Conservation (phyloP, 371 early-diverging fungal species). For the Circinella umbellata region DNA sequence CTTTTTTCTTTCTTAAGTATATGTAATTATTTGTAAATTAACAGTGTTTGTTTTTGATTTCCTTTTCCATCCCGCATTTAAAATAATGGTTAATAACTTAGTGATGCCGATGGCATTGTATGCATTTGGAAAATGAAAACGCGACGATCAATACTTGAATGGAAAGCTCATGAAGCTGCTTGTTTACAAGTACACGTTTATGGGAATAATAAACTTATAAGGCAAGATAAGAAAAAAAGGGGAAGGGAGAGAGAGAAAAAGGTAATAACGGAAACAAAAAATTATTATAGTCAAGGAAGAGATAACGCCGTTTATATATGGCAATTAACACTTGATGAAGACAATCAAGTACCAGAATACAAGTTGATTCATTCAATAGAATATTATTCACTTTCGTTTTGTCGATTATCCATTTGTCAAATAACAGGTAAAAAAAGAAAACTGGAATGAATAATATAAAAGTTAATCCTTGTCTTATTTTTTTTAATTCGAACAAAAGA, state of each 20-base stretch:
- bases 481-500: neutral
- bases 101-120: slow-evolving; percentile 48
- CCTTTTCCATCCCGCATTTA: too few relatives aligned
- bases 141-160: slow-evolving; percentile 36
- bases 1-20: neutral
- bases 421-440: slow-evolving; percentile 14
- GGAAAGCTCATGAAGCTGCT: slow-evolving; percentile 48
- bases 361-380: slow-evolving; percentile 26
- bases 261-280: neutral
- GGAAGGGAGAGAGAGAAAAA: neutral
- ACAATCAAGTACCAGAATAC: slow-evolving; percentile 12
- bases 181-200: slow-evolving; percentile 31
- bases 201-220: slow-evolving; percentile 29
- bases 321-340: slow-evolving; percentile 29
- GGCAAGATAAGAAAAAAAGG: slow-evolving; percentile 22
- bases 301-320: slow-evolving; percentile 54
- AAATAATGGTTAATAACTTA: slow-evolving; percentile 1
- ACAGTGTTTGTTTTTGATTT: too few relatives aligned
- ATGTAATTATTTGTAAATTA: too few relatives aligned
- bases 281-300: slow-evolving; percentile 50
- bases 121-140: slow-evolving; percentile 46
- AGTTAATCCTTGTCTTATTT: neutral
- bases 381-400: slow-evolving; percentile 48
- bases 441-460: neutral
- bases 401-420: slow-evolving; percentile 39